A percentile compares a stretch with the other conserved stretches of the same genome.
Evolutionary conservation across 2,329 filamentous ascomycete genomes (phyloP).

Genomic region (Sarocladiaceae sp.): DNA sequence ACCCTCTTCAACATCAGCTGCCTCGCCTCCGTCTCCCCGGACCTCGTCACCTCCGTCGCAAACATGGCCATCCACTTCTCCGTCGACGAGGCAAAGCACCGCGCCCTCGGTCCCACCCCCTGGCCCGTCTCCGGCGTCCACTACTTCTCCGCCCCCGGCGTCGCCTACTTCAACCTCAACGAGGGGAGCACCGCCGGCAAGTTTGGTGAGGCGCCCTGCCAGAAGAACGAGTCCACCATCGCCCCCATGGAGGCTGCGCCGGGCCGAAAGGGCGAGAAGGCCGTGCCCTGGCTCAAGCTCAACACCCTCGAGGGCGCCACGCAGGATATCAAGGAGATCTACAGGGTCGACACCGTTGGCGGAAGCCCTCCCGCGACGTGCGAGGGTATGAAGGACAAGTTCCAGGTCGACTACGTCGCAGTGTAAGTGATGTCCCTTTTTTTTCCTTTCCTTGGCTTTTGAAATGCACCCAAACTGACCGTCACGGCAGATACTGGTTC

Average conservation of each 20-base stretch:
- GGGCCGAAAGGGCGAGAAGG: slow-evolving; percentile 57
- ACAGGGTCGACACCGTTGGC: slow-evolving; percentile 77
- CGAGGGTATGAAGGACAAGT: slow-evolving; percentile 51
- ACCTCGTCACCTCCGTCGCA: slow-evolving; percentile 59
- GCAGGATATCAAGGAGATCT: slow-evolving; percentile 65
- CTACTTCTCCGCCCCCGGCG: slow-evolving; percentile 66
- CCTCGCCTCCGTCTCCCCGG: slow-evolving; percentile 62
- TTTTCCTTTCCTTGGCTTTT: slow-evolving; percentile 8
- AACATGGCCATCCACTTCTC: slow-evolving; percentile 62
- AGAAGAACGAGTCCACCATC: slow-evolving; percentile 52
- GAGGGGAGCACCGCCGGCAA: slow-evolving; percentile 32
- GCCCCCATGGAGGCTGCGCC: slow-evolving; percentile 57
- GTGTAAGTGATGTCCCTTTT: slow-evolving; percentile 56
- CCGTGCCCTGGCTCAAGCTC: slow-evolving; percentile 78
- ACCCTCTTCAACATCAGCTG: slow-evolving; percentile 86
- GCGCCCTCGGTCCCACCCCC: slow-evolving; percentile 47
- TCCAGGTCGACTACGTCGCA: slow-evolving; percentile 74
- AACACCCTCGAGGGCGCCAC: slow-evolving; percentile 45
- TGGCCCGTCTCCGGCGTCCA: slow-evolving; percentile 68
- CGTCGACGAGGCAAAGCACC: slow-evolving; percentile 33
- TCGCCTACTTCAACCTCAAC: slow-evolving; percentile 76
- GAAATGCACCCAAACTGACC: slow-evolving; percentile 10
- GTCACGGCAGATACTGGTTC: slow-evolving; percentile 12
- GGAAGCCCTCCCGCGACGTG: slow-evolving; percentile 72
- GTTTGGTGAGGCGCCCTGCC: slow-evolving; percentile 55